Evolutionary conservation across 768 basidiomycete species (phyloP).

Genomic region (Erythrobasidium yunnanense): DNA sequence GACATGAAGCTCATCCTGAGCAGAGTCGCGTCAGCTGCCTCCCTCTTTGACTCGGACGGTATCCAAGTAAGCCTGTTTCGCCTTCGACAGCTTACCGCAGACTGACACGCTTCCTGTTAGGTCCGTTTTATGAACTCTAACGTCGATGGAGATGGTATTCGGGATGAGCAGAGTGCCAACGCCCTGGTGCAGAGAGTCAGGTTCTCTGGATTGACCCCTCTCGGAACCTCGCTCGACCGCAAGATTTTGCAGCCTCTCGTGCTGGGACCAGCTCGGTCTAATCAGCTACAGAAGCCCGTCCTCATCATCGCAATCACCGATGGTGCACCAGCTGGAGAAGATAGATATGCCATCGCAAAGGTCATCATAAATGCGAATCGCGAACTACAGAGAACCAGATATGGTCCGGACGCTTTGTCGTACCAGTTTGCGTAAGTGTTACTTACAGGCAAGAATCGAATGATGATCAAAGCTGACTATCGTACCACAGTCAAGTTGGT

Average conservation of each 20-base stretch:
- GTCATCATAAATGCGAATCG: conserved; percentile 40
- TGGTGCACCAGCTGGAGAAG: conserved; percentile 37
- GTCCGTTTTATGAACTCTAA: conserved; percentile 45
- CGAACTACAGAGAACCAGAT: conserved; percentile 39
- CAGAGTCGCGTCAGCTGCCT: conserved; percentile 42
- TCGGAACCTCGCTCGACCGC: conserved; percentile 42
- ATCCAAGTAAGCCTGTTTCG: conserved; percentile 36
- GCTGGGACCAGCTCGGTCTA: conserved; percentile 40
- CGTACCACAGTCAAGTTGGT: conserved; percentile 40
- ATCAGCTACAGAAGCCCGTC: conserved; percentile 43
- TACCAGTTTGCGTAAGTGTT: conserved; percentile 34
- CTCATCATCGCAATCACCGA: conserved; percentile 41
- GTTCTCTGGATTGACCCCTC: conserved; percentile 43
- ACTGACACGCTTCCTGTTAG: neutral
- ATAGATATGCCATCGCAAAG: conserved; percentile 39
- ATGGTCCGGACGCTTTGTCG: conserved; percentile 41
- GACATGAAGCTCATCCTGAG: conserved; percentile 42
- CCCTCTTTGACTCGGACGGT: conserved; percentile 44
- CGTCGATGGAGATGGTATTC: conserved; percentile 43
- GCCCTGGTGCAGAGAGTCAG: conserved; percentile 42
- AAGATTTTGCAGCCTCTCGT: conserved; percentile 45
- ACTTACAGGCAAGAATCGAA: neutral
- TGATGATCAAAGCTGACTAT: conserved; percentile 33
- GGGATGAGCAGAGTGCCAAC: conserved; percentile 40
- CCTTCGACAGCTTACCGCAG: neutral